Percentiles rank a stretch among this genome's conserved stretches.
Conservation (phyloP, 345 rosid genomes). For the Pistacia vera region DNA sequence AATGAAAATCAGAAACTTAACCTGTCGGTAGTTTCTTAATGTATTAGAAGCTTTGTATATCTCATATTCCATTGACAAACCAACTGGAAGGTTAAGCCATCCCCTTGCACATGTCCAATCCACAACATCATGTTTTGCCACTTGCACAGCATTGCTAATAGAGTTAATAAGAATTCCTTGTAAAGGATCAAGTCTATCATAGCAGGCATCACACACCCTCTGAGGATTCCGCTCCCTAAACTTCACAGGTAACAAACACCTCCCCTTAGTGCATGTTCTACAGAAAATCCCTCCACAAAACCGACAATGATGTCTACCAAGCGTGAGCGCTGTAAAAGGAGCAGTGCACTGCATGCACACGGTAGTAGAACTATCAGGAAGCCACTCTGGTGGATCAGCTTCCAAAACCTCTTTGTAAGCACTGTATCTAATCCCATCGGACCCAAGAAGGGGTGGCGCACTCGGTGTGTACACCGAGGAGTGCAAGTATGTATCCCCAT, state of each 20-base stretch:
- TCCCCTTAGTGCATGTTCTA: slow-evolving; percentile 76
- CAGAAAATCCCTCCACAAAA: slow-evolving; percentile 96
- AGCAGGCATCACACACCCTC: slow-evolving; percentile 92
- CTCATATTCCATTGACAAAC: slow-evolving; percentile 94
- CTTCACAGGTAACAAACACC: slow-evolving; percentile 78
- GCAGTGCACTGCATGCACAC: slow-evolving; percentile 82
- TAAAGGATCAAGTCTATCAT: slow-evolving; percentile 93
- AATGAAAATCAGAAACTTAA: slow-evolving; percentile 20
- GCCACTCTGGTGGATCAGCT: slow-evolving; percentile 95
- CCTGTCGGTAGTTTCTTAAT: slow-evolving; percentile 78
- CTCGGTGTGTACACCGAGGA: slow-evolving; percentile 93
- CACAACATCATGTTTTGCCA: slow-evolving; percentile 87
- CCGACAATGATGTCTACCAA: slow-evolving; percentile 98
- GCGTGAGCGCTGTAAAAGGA: slow-evolving; percentile 74
- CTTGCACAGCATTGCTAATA: slow-evolving; percentile 90
- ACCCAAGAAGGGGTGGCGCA: slow-evolving; percentile 90
- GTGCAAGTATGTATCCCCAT: slow-evolving; percentile 78
- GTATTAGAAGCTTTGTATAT: slow-evolving; percentile 90
- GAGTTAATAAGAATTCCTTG: slow-evolving; percentile 79
- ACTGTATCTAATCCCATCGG: slow-evolving; percentile 51
- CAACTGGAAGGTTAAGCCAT: slow-evolving; percentile 93
- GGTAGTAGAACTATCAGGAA: slow-evolving; percentile 80
- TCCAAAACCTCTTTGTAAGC: slow-evolving; percentile 76
- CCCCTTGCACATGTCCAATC: slow-evolving; percentile 96
- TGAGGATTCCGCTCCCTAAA: slow-evolving; percentile 92